A percentile compares a stretch with the other conserved stretches of the same genome.
phyloP scores from a whole-genome alignment of 108 stramenopile genomes.

The Discostella stelligeroides region DNA sequence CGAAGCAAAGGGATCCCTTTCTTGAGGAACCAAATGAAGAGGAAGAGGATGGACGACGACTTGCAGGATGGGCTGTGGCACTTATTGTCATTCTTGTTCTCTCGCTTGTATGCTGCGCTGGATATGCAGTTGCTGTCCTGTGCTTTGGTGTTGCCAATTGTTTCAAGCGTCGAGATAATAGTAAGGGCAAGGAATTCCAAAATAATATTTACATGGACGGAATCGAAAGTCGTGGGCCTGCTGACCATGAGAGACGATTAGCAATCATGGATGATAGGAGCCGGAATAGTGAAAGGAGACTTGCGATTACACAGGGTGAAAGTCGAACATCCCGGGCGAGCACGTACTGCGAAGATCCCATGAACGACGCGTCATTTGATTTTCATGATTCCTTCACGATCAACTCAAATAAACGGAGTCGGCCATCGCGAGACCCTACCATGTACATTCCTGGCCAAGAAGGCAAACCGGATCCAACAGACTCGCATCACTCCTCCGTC shows the following conservation, averaged over 20 bases:
- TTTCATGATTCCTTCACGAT: neutral
- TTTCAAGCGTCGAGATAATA: neutral
- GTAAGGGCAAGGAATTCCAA: constrained; percentile 1
- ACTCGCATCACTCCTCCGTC: neutral
- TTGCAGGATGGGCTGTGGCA: constrained; percentile 41
- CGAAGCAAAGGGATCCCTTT: too few relatives aligned
- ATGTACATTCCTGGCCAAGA: constrained; percentile 26
- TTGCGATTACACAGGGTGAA: neutral
- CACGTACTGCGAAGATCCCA: too few relatives aligned
- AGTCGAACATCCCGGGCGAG: too few relatives aligned
- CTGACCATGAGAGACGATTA: neutral
- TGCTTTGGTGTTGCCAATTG: constrained; percentile 8
- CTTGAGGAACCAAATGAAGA: neutral
- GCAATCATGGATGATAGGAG: neutral
- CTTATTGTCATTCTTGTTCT: constrained; percentile 41
- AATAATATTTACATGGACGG: constrained; percentile 32
- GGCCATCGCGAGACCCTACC: constrained; percentile 3
- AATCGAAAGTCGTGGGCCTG: constrained; percentile 7
- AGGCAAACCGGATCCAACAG: constrained; percentile 14
- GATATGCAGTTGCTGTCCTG: constrained; percentile 28
- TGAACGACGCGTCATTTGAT: too few relatives aligned
- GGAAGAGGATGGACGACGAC: too few relatives aligned
- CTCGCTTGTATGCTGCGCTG: constrained; percentile 14
- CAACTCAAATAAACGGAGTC: neutral
- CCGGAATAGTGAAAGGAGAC: neutral